These are phyloP conservation scores for Myxozyma neglecta DNA, from an alignment of 805 yeast genomes.

Conservation along the genomic window DNA sequence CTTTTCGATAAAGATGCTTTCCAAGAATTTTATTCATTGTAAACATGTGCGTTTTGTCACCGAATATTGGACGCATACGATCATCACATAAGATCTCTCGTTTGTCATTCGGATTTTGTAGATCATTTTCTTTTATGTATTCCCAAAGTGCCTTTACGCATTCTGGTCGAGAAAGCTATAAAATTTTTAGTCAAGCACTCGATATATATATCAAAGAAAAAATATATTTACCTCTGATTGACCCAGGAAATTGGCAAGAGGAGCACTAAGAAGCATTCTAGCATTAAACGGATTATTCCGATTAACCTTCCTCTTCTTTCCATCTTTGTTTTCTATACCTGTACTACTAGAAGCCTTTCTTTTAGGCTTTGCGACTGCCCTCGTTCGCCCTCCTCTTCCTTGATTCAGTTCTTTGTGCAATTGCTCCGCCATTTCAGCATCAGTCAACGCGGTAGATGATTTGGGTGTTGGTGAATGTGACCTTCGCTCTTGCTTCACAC, in stretches of 20 bases:
- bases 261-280: constrained; percentile 52
- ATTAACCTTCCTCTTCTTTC: constrained; percentile 36
- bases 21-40: constrained; percentile 37
- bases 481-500: not conserved
- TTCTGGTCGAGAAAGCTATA: constrained; percentile 60
- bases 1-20: constrained; percentile 33
- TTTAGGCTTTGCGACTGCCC: constrained; percentile 20
- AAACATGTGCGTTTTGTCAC: constrained; percentile 43
- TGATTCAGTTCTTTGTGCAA: constrained; percentile 23
- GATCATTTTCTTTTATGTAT: constrained; percentile 58
- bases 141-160: constrained; percentile 71
- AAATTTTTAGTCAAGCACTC: not conserved
- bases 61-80: constrained; percentile 57
- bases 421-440: constrained; percentile 25
- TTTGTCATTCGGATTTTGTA: constrained; percentile 68
- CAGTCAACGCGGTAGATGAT: constrained; percentile 22
- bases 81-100: constrained; percentile 67
- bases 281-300: constrained; percentile 40
- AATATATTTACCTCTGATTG: constrained; percentile 37
- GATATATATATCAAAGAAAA: not conserved
- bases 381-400: constrained; percentile 6
- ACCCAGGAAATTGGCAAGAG: constrained; percentile 53
- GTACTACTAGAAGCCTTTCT: constrained; percentile 15
- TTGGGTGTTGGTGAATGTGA: constrained; percentile 11
- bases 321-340: constrained; percentile 16